A percentile compares a stretch with the other conserved stretches of the same genome.
phyloP scores from a whole-genome alignment of 805 yeast species.

The Candida bentonensis region DNA sequence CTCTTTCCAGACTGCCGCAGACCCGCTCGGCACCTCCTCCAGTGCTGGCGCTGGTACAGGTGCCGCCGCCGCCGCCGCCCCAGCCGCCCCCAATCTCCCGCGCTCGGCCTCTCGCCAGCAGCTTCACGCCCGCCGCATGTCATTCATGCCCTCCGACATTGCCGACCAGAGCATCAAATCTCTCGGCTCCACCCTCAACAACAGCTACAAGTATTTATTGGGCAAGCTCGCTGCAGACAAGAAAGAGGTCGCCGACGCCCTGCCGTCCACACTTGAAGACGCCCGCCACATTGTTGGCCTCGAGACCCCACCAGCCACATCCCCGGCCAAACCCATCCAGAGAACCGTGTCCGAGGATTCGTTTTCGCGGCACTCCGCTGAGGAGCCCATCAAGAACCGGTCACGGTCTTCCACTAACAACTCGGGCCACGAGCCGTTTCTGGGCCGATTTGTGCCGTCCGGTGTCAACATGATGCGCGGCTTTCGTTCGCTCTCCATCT shows the following conservation, averaged over 20 bases:
- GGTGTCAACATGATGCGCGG: slow-evolving; percentile 1
- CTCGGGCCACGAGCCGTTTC: slow-evolving; percentile 3
- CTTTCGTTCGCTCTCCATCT: background rate
- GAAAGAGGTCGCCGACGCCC: slow-evolving; percentile 6
- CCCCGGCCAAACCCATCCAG: slow-evolving; percentile 3
- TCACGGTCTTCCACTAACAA: background rate
- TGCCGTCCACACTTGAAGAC: slow-evolving; percentile 14
- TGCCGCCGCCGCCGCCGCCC: slow-evolving; percentile 8
- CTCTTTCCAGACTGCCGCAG: slow-evolving; percentile 5
- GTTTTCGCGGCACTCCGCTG: slow-evolving; percentile 1
- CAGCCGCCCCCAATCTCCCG: slow-evolving; percentile 2
- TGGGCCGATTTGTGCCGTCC: slow-evolving; percentile 5
- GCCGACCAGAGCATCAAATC: slow-evolving; percentile 19
- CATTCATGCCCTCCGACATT: slow-evolving; percentile 14
- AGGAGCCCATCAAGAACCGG: background rate
- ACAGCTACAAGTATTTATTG: slow-evolving; percentile 19
- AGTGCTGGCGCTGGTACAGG: slow-evolving; percentile 10
- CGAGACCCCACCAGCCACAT: slow-evolving; percentile 7
- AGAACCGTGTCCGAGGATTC: background rate
- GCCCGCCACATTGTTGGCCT: slow-evolving; percentile 13
- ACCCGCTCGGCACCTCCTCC: slow-evolving; percentile 10
- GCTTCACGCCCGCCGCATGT: slow-evolving; percentile 16
- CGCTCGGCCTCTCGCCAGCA: slow-evolving; percentile 5
- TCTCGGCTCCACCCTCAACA: slow-evolving; percentile 21
- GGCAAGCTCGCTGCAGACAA: slow-evolving; percentile 10